phyloP scores from a whole-genome alignment of 78 protist genomes.

The Planoprotostelium fungivorum region DNA sequence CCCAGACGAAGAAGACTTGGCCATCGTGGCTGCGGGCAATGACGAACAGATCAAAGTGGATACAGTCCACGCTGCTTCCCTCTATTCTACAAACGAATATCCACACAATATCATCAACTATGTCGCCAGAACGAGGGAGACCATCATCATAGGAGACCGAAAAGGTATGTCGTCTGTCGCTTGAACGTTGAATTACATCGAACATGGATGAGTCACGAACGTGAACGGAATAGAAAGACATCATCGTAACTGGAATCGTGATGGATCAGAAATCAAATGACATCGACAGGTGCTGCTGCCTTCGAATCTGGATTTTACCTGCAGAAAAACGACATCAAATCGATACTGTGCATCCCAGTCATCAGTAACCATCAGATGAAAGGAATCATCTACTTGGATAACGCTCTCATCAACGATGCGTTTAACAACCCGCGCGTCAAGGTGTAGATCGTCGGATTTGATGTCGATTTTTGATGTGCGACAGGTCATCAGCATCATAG shows the following conservation, averaged over 20 bases:
- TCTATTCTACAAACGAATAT: not conserved
- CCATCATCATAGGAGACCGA: not conserved
- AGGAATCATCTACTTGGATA: not conserved
- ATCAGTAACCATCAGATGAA: not conserved
- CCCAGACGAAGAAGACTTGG: not conserved
- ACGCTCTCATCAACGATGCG: not conserved
- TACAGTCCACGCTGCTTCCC: not conserved
- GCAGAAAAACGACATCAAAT: not conserved
- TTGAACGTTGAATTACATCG: no score
- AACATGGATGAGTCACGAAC: no score
- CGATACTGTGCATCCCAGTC: not conserved
- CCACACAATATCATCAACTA: not conserved
- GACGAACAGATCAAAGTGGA: not conserved
- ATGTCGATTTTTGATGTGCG: not conserved
- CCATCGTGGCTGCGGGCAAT: not conserved
- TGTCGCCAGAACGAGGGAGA: not conserved
- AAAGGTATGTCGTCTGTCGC: not conserved
- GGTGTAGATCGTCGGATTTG: not conserved
- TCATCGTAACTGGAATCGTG: no score
- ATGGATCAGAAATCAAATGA: no score
- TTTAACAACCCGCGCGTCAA: not conserved
- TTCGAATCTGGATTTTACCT: not conserved
- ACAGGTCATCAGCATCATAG: not conserved
- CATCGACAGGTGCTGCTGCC: not conserved
- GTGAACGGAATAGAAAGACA: no score